Conservation (phyloP, 805 yeast species). For the Candida oleophila region DNA sequence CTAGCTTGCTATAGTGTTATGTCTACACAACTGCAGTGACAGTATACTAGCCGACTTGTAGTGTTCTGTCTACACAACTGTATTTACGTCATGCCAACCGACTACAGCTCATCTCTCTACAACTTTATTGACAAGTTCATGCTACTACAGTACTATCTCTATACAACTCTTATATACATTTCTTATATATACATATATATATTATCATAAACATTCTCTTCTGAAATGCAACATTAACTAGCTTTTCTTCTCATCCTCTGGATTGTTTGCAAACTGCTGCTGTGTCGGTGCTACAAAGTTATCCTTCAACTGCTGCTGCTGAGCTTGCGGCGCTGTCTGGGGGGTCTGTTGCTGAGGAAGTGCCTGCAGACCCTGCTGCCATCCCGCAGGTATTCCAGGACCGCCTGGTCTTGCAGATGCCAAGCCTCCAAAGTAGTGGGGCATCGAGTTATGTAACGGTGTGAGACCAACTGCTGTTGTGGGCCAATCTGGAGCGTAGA, state of each 20-base stretch:
- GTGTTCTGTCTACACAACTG: too few relatives aligned
- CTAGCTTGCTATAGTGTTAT: too few relatives aligned
- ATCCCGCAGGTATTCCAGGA: slow-evolving; percentile 9
- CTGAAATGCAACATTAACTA: too few relatives aligned
- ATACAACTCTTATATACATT: background rate
- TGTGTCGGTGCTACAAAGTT: background rate
- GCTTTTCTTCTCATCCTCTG: slow-evolving; percentile 1
- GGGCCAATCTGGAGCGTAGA: slow-evolving; percentile 56
- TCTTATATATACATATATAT: too few relatives aligned
- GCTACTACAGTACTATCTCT: too few relatives aligned
- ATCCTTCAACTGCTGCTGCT: slow-evolving; percentile 5
- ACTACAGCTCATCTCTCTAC: too few relatives aligned
- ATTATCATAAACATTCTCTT: too few relatives aligned
- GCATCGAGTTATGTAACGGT: slow-evolving; percentile 30
- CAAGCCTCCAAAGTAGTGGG: slow-evolving; percentile 32
- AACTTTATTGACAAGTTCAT: too few relatives aligned
- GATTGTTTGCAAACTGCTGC: background rate
- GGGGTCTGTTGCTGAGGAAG: slow-evolving; percentile 9
- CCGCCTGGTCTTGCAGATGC: slow-evolving; percentile 11
- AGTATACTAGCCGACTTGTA: too few relatives aligned
- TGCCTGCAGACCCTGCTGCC: slow-evolving; percentile 11
- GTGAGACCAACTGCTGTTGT: slow-evolving; percentile 34
- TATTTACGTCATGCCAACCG: too few relatives aligned
- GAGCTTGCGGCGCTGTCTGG: slow-evolving; percentile 12
- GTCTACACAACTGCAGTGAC: too few relatives aligned